phyloP scores from a whole-genome alignment of 2,329 filamentous ascomycete species.

The Monosporascus sp. region DNA sequence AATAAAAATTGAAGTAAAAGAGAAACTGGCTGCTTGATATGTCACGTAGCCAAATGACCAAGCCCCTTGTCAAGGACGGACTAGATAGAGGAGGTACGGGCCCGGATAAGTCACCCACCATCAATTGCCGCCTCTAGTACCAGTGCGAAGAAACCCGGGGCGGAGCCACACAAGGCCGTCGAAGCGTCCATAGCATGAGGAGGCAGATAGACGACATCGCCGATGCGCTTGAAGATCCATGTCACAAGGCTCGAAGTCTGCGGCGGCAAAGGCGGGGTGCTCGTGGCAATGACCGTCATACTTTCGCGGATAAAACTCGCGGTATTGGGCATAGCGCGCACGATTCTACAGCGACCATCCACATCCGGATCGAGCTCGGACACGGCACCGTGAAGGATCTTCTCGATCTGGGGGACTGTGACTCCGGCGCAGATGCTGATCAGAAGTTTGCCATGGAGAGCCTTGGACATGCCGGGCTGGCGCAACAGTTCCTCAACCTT shows the following conservation, averaged over 20 bases:
- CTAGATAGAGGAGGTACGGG: background rate
- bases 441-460: slow-evolving; percentile 72
- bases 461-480: slow-evolving; percentile 63
- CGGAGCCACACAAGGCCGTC: slow-evolving; percentile 69
- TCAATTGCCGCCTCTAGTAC: slow-evolving; percentile 72
- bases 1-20: too few relatives aligned
- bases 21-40: too few relatives aligned
- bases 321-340: slow-evolving; percentile 82
- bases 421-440: slow-evolving; percentile 79
- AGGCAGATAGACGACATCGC: slow-evolving; percentile 64
- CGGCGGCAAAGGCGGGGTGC: slow-evolving; percentile 50
- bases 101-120: slow-evolving; percentile 24
- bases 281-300: slow-evolving; percentile 74
- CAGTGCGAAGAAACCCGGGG: slow-evolving; percentile 70
- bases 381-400: slow-evolving; percentile 53
- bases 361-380: slow-evolving; percentile 40
- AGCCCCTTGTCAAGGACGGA: background rate
- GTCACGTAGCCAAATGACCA: too few relatives aligned
- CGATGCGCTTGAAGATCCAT: slow-evolving; percentile 74
- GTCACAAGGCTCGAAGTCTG: slow-evolving; percentile 54
- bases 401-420: slow-evolving; percentile 62
- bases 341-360: slow-evolving; percentile 55
- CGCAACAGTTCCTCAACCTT: slow-evolving; percentile 64
- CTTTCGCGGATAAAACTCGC: slow-evolving; percentile 72
- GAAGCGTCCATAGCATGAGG: slow-evolving; percentile 64